Percentiles rank a stretch among this genome's conserved stretches.
These are phyloP conservation scores for Kurtzmaniella natalensis DNA, from an alignment of 1,139 yeast species.

Conservation along the genomic window DNA sequence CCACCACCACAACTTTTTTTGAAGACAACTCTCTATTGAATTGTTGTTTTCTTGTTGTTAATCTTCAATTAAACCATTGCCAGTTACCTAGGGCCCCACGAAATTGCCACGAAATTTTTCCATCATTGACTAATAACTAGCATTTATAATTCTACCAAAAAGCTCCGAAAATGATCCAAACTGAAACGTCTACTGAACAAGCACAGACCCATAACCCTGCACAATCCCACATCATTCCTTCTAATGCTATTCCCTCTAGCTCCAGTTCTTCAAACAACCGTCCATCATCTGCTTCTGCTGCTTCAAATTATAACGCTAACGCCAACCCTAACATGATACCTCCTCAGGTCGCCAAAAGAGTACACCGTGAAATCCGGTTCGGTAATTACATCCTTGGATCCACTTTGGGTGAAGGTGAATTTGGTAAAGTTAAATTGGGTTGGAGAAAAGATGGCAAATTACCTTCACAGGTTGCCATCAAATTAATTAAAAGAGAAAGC, in stretches of 20 bases:
- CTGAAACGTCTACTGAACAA: too few relatives aligned
- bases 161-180: too few relatives aligned
- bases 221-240: not conserved
- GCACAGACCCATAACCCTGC: not conserved
- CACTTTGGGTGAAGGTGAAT: constrained; percentile 97
- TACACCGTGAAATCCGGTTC: constrained; percentile 62
- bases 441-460: constrained; percentile 81
- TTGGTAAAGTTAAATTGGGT: constrained; percentile 96
- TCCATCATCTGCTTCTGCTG: not conserved
- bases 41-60: too few relatives aligned
- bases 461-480: constrained; percentile 90
- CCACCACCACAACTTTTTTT: too few relatives aligned
- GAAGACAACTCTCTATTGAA: too few relatives aligned
- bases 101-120: too few relatives aligned
- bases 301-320: too few relatives aligned
- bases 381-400: constrained; percentile 89
- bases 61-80: too few relatives aligned
- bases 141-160: too few relatives aligned
- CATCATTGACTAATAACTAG: too few relatives aligned
- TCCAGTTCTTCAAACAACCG: not conserved
- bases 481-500: constrained; percentile 80
- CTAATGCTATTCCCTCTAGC: not conserved
- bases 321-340: not conserved
- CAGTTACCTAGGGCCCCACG: too few relatives aligned
- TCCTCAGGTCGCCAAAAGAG: constrained; percentile 14